Evolutionary conservation across 2,329 filamentous ascomycete genomes (phyloP), one percentile per base, ranked within the genome.

Genomic region (Colletotrichum musae): DNA sequence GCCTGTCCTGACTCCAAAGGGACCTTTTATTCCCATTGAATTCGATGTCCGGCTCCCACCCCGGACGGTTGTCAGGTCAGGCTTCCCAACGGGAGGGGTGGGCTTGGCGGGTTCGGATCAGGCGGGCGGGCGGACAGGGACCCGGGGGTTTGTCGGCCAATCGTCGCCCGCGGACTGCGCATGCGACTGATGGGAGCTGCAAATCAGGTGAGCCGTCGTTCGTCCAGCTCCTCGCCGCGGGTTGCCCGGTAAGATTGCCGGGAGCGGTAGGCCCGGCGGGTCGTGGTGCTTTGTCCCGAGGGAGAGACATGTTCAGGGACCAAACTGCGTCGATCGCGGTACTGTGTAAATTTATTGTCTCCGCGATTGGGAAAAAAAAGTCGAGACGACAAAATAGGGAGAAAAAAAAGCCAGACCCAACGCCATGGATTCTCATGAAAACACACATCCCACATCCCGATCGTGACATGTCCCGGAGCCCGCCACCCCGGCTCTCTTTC

Each of bases 351-450:
- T 65, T 45, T 60, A 51, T 63, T 47, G 60, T 15, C 48, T 26
- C 41, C 52, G 57, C 59, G 56, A 36, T 59, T 18, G 18, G 26
- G 32, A 52, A 58, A 39, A 45, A 50, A 7, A 47, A 43, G 21
- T 26, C 36, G 36, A 54, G 43, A 57, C 16, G 24, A 24, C 28
- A 58, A 39, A 24, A 58, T 7, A 18, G 59, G 24, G 52, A 16
- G 28, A 57, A 16, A 57, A 16, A 39, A 57, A 16, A 28, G 43
- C 18, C 47, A 48, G 50, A 53, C 63, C 64, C 54, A 59, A 64
- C 67, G 67, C 67, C 62, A 7, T 70, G 62, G 57, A 71, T 53
- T 47, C 53, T 39, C 53, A 53, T 56, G 24, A 62, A 62, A 64
- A 51, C 58, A 10, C 43, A 66, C 60, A 66, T 54, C 39, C 36